phyloP scores from a whole-genome alignment of 495 filamentous ascomycete genomes.

The Trichoderma reesei region DNA sequence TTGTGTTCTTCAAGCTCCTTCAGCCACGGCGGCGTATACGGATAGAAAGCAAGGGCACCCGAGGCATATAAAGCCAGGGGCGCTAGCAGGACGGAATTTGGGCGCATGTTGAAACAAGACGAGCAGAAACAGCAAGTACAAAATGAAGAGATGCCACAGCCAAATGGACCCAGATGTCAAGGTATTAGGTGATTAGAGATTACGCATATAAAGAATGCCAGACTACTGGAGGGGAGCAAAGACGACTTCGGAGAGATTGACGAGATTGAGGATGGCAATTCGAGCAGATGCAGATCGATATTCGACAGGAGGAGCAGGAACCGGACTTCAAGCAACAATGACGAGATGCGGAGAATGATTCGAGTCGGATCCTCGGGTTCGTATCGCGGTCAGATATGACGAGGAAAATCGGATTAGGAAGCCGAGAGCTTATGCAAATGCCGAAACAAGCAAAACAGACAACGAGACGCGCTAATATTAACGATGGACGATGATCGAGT shows the following conservation, averaged over 20 bases:
- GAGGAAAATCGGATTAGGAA: neutral
- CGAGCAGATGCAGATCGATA: neutral
- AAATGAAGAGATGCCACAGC: too few species aligned
- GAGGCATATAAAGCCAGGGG: constrained; percentile 4
- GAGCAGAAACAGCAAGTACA: neutral
- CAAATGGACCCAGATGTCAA: neutral
- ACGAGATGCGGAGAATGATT: neutral
- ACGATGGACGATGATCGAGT: neutral
- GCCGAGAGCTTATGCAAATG: neutral
- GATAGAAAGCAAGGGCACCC: constrained; percentile 16
- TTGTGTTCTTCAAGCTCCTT: neutral
- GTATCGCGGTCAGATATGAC: neutral
- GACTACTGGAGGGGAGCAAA: neutral
- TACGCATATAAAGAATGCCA: constrained; percentile 8
- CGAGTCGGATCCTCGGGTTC: neutral
- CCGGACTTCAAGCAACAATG: neutral
- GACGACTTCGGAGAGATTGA: neutral
- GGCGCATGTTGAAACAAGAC: neutral
- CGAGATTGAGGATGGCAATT: neutral
- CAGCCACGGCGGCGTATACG: constrained; percentile 15
- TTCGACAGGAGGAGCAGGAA: neutral
- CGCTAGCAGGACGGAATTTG: neutral
- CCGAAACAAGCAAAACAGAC: neutral
- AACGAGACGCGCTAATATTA: constrained; percentile 2
- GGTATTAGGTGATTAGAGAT: constrained; percentile 11